Evolutionary conservation across 768 basidiomycete genomes (phyloP), one percentile per base, ranked within the genome.

Genomic region (Lentinula guzmanii): DNA sequence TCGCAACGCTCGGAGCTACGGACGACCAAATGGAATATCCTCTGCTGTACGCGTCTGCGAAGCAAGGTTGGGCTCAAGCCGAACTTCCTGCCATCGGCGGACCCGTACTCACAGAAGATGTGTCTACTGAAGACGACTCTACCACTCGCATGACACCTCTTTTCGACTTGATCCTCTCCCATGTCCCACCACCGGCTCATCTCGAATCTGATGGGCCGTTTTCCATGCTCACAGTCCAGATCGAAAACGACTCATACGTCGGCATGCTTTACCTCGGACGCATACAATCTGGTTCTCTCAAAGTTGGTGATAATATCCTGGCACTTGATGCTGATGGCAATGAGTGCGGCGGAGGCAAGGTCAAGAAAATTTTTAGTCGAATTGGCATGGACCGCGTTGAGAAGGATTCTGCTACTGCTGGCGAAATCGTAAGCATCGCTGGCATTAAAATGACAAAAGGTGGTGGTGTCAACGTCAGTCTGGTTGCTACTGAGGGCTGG

Each of bases 21-120:
- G 80, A 82, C 58, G 80, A 81, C 64, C 80, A 82, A 61, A 79
- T 76, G 48, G 79, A 82, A 11, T 82, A 82, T 58, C 80, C 80
- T 10, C 68, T 82, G 0, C 74, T 82, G 58, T 82, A 82, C 63
- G 77, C 79, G 11, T 80, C 79, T 34, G 79, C 79, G 3, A 81
- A 82, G 56, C 77, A 80, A 65, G 80, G 79, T 15, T 81, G 80
- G 79, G 80, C 80, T 1, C 71, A 75, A 58, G 66, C 68, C 2
- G 63, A 71, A 42, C 65, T 70, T 11, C 66, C 67, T 10, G 65
- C 64, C 6, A 50, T 68, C 0, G 48, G 68, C 0, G 60, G 13
- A 41, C 35, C 24, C 18, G 39, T 24, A 8, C n/a, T 34, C 9
- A 61, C 68, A 1, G 66, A 67, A 18, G 54, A 48, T 43, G 55